These are phyloP conservation scores for Candida methanosorbosa DNA, from an alignment of 805 yeast species.

Conservation along the genomic window DNA sequence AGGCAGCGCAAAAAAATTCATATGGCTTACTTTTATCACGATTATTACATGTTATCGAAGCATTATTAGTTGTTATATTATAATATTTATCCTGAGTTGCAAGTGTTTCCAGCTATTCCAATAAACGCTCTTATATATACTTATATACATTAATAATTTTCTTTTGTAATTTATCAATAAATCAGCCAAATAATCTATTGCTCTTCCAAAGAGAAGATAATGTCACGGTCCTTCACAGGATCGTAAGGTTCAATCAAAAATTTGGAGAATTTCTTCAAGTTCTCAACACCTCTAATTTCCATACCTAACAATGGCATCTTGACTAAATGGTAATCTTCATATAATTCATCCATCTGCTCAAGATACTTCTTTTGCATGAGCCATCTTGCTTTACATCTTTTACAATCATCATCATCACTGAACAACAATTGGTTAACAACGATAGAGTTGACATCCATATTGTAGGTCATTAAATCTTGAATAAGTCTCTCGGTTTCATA, in stretches of 20 bases:
- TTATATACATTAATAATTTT: not conserved
- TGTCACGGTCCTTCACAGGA: conserved; percentile 48
- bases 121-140: too few species aligned
- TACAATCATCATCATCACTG: conserved; percentile 78
- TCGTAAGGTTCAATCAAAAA: conserved; percentile 73
- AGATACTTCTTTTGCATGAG: conserved; percentile 93
- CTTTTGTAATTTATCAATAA: not conserved
- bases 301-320: conserved; percentile 92
- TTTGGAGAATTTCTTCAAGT: conserved; percentile 74
- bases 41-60: too few species aligned
- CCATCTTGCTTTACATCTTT: conserved; percentile 87
- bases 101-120: too few species aligned
- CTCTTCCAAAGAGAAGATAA: conserved; percentile 49
- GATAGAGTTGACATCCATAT: conserved; percentile 94
- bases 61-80: too few species aligned
- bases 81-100: too few species aligned
- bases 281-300: conserved; percentile 90
- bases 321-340: conserved; percentile 94
- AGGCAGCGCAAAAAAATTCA: too few species aligned
- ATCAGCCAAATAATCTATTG: conserved; percentile 14
- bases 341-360: conserved; percentile 91
- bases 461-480: conserved; percentile 89
- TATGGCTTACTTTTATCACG: too few species aligned
- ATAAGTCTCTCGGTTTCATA: conserved; percentile 98
- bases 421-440: conserved; percentile 90